phyloP scores from a whole-genome alignment of 768 basidiomycete genomes.

The Leccinum truebloodii region DNA sequence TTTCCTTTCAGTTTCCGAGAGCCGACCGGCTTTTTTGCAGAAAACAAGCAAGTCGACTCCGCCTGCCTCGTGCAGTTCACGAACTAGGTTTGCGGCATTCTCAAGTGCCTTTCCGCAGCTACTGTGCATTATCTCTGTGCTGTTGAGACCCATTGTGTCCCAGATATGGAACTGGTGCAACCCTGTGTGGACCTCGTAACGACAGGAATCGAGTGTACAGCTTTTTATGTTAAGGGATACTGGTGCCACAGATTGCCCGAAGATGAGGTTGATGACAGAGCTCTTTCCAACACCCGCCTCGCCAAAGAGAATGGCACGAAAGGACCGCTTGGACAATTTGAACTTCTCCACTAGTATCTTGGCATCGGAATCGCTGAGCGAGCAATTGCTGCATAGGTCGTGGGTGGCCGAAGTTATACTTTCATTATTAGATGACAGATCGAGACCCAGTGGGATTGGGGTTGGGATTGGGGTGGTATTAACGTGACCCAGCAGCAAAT shows the following conservation, averaged over 20 bases:
- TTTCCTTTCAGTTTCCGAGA: constrained; percentile 26
- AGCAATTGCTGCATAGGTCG: constrained; percentile 14
- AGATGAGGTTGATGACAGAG: constrained; percentile 42
- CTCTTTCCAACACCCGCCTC: constrained; percentile 43
- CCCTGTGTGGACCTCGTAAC: constrained; percentile 26
- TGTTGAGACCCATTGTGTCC: constrained; percentile 35
- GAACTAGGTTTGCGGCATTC: constrained; percentile 32
- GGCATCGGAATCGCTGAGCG: constrained; percentile 14
- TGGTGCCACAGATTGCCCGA: constrained; percentile 22
- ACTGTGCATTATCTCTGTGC: constrained; percentile 2
- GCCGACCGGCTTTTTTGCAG: constrained; percentile 33
- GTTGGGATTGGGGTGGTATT: constrained; percentile 2
- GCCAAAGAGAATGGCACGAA: constrained; percentile 42
- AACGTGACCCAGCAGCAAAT: constrained; percentile 11
- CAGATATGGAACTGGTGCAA: constrained; percentile 26
- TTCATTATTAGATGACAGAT: constrained; percentile 14
- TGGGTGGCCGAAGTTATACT: background rate
- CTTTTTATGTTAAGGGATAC: constrained; percentile 14
- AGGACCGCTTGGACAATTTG: constrained; percentile 11
- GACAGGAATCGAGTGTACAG: constrained; percentile 34
- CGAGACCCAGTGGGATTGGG: constrained; percentile 15
- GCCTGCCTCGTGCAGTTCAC: constrained; percentile 24
- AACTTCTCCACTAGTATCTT: constrained; percentile 14
- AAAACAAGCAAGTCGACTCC: constrained; percentile 43
- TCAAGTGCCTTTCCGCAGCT: constrained; percentile 18